Evolutionary conservation across 306 rosid species (phyloP).

Genomic region (Delonix regia): DNA sequence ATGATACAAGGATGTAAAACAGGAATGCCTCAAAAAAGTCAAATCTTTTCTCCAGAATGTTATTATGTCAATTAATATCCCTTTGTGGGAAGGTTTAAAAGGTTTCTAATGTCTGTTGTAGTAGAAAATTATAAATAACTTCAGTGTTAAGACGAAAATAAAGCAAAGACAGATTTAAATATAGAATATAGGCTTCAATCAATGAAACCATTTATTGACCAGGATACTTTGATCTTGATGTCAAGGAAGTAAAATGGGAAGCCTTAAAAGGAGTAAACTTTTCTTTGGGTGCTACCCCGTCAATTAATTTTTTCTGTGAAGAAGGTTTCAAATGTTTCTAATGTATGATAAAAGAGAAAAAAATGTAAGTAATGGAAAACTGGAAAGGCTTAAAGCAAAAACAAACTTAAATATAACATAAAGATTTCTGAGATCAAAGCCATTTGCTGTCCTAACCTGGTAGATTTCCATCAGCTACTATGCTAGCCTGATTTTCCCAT

Average conservation of each 20-base stretch:
- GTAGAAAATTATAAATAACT: neutral
- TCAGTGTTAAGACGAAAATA: neutral
- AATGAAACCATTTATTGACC: constrained; percentile 17
- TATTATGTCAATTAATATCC: neutral
- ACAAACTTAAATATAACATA: neutral
- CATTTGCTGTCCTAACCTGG: constrained; percentile 53
- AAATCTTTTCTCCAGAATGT: neutral
- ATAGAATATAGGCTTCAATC: constrained; percentile 20
- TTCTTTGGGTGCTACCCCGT: neutral
- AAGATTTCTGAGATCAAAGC: constrained; percentile 18
- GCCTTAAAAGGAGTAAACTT: neutral
- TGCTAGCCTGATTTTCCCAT: constrained; percentile 79
- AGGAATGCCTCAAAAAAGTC: neutral
- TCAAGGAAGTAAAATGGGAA: neutral
- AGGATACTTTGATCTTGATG: neutral
- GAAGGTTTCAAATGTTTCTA: neutral
- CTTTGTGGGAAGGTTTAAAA: neutral
- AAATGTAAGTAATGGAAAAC: neutral
- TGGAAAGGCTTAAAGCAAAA: neutral
- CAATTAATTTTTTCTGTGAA: neutral
- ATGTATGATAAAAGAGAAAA: neutral
- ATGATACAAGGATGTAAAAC: neutral
- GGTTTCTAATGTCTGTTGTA: neutral
- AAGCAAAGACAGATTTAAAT: too few relatives aligned
- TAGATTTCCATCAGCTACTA: constrained; percentile 53